Evolutionary conservation across 2,329 filamentous ascomycete genomes (phyloP), one percentile per base, ranked within the genome.

Genomic region (Ophiostoma sp.): DNA sequence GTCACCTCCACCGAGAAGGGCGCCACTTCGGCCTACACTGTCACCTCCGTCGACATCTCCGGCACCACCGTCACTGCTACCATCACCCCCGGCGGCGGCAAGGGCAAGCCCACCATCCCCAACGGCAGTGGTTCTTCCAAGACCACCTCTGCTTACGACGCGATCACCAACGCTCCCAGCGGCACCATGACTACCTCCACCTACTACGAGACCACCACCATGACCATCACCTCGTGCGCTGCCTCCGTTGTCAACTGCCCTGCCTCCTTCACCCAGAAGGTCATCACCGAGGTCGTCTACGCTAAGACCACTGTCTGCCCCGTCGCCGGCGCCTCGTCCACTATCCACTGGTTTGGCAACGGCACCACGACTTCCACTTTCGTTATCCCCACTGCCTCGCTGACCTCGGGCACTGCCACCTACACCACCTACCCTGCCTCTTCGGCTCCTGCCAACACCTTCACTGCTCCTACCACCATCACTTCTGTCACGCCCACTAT

Each of bases 241-340:
- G 76, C 74, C 41, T 73, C 72, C 2, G 76, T 77, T 44, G 72
- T 73, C 71, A 77, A 77, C 75, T 77, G 76, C 74, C 76, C 76
- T 64, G 75, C 75, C 69, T 73, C 72, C 60, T 76, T 76, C 72
- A 77, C 76, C 62, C 75, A 76, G 72, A 74, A 77, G 72, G 64
- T 77, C 31, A 74, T 77, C 62, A 76, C 76, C 31, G 73, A 73
- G n/a, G 71, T 75, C 41, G 72, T 75, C 36, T 67, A 72, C 44
- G 70, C 72, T 67, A 73, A 72, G 72, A 76, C 74, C 33, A 77
- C 75, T 54, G 71, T 77, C 70, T 77, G 74, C 74, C 75, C 76
- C 23, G 73, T 73, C 20, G 68, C 69, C 23, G 69, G 68, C 69
- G 71, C 72, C 39, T 36, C 70, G 23, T 23, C 35, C 20, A 52